Evolutionary conservation across 2,329 filamentous ascomycete genomes (phyloP).

Genomic region (Xylaria hypoxylon): DNA sequence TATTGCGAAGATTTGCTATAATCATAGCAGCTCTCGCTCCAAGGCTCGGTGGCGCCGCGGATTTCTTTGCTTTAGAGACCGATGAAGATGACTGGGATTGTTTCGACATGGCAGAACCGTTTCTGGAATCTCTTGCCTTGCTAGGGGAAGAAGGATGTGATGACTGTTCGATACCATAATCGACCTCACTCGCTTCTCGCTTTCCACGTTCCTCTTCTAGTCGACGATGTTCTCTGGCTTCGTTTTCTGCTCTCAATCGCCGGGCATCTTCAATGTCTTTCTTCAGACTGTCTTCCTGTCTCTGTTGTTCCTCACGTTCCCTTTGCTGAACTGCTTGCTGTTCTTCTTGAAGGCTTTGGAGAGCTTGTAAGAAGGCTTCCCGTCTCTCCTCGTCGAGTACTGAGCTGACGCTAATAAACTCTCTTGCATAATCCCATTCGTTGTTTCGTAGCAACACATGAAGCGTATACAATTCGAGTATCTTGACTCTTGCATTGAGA

Average conservation of each 20-base stretch:
- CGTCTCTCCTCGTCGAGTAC: slow-evolving; percentile 92
- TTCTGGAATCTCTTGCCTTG: slow-evolving; percentile 50
- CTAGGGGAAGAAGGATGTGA: slow-evolving; percentile 54
- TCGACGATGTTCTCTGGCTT: slow-evolving; percentile 64
- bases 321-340: slow-evolving; percentile 76
- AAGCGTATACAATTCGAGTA: slow-evolving; percentile 93
- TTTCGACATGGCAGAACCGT: slow-evolving; percentile 51
- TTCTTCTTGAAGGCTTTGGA: slow-evolving; percentile 87
- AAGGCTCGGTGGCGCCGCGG: slow-evolving; percentile 53
- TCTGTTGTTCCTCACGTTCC: slow-evolving; percentile 69
- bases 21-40: slow-evolving; percentile 64
- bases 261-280: slow-evolving; percentile 69
- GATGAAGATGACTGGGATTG: slow-evolving; percentile 47
- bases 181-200: slow-evolving; percentile 69
- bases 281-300: slow-evolving; percentile 68
- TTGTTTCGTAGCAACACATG: slow-evolving; percentile 94
- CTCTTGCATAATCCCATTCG: slow-evolving; percentile 94
- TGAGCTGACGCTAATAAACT: slow-evolving; percentile 88
- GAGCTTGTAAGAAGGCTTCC: slow-evolving; percentile 87
- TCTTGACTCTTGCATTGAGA: slow-evolving; percentile 85
- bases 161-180: slow-evolving; percentile 75
- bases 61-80: slow-evolving; percentile 49
- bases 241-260: slow-evolving; percentile 67
- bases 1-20: slow-evolving; percentile 62
- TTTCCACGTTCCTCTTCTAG: slow-evolving; percentile 65